These are phyloP conservation scores for Pichia sp. DNA, from an alignment of 1,139 yeast genomes.

Conservation along the genomic window DNA sequence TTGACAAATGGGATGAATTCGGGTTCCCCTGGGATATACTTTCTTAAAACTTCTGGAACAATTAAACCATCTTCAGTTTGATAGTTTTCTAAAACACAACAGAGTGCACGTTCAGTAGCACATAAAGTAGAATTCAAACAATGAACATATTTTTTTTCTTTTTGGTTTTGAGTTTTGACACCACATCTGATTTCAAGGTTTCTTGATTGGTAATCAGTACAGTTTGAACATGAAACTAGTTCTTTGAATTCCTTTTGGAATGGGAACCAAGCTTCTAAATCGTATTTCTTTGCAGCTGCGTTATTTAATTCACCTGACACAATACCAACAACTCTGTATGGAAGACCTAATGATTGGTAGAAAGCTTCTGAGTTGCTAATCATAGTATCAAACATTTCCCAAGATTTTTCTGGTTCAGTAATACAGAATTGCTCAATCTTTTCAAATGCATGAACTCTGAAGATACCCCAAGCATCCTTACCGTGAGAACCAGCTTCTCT, in stretches of 20 bases:
- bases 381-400: conserved; percentile 97
- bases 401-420: conserved; percentile 96
- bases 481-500: conserved; percentile 99
- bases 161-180: conserved; percentile 89
- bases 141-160: conserved; percentile 96
- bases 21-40: conserved; percentile 95
- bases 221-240: conserved; percentile 95
- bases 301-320: conserved; percentile 98
- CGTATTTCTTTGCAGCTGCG: conserved; percentile 98
- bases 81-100: conserved; percentile 95
- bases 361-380: conserved; percentile 86
- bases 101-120: conserved; percentile 96
- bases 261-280: conserved; percentile 99
- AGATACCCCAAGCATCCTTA: conserved; percentile 99
- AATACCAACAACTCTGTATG: conserved; percentile 95
- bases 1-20: conserved; percentile 86
- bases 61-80: conserved; percentile 94
- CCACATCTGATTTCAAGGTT: conserved; percentile 98
- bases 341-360: conserved; percentile 84
- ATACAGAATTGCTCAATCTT: conserved; percentile 94
- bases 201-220: conserved; percentile 98
- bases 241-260: conserved; percentile 98
- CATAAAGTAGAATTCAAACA: conserved; percentile 95
- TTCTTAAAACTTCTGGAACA: conserved; percentile 93
- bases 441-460: conserved; percentile 97